These are phyloP conservation scores for Platanthera zijinensis DNA, from an alignment of 106 monocot species.

Conservation along the genomic window DNA sequence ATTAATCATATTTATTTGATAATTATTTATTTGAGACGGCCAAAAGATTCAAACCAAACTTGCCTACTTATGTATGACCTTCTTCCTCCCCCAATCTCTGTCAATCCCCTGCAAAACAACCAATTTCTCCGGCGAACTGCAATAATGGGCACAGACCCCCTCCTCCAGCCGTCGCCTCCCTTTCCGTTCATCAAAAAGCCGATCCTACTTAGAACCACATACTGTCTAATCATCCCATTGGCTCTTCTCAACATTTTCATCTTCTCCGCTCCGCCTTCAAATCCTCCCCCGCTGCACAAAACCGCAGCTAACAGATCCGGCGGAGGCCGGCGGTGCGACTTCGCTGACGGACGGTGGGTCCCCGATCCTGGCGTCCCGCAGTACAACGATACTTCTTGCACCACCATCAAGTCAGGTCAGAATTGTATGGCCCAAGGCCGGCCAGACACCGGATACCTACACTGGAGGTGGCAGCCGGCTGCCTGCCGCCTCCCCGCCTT, in stretches of 20 bases:
- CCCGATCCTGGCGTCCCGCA: slow-evolving; percentile 14
- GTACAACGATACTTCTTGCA: slow-evolving; percentile 63
- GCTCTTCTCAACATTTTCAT: slow-evolving; percentile 45
- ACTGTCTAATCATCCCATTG: slow-evolving; percentile 32
- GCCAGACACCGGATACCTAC: slow-evolving; percentile 69
- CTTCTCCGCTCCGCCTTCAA: slow-evolving; percentile 17
- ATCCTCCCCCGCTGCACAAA: background rate
- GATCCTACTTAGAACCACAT: slow-evolving; percentile 16
- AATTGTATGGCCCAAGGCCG: slow-evolving; percentile 84
- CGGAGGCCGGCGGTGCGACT: slow-evolving; percentile 36
- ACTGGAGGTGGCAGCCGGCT: slow-evolving; percentile 58
- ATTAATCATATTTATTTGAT: too few relatives aligned
- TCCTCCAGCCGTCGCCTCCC: slow-evolving; percentile 1
- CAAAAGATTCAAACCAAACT: too few relatives aligned
- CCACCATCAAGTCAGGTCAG: slow-evolving; percentile 68
- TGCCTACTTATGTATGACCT: too few relatives aligned
- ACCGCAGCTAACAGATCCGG: background rate
- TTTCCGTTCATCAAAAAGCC: slow-evolving; percentile 15
- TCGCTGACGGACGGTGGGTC: slow-evolving; percentile 55
- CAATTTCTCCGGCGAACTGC: too few relatives aligned
- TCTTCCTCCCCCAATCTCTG: too few relatives aligned
- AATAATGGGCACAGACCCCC: background rate
- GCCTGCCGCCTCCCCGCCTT: slow-evolving; percentile 49
- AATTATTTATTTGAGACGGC: too few relatives aligned
- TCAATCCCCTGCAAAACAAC: too few relatives aligned